Evolutionary conservation across 208 protist species (phyloP).

Genomic region (Leishmania martiniquensis): DNA sequence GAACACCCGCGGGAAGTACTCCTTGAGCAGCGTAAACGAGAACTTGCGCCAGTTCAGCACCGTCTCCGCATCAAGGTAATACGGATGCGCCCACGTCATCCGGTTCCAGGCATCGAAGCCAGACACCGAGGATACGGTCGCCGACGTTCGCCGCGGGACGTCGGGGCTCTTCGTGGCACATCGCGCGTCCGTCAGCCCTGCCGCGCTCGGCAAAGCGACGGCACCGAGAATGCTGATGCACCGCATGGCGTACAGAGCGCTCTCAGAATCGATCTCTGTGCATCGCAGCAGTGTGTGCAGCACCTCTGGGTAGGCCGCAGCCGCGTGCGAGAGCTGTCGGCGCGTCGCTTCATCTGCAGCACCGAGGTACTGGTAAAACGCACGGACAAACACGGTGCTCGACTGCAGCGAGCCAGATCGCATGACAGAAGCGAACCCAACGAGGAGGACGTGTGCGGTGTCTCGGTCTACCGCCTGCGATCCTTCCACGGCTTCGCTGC

Average conservation of each 20-base stretch:
- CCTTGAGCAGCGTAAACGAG: constrained; percentile 57
- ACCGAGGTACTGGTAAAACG: constrained; percentile 69
- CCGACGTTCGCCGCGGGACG: background rate
- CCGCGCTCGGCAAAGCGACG: constrained; percentile 29
- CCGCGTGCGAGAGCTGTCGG: constrained; percentile 58
- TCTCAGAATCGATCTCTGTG: constrained; percentile 37
- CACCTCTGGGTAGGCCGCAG: constrained; percentile 42
- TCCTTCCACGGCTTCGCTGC: background rate
- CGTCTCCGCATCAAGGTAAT: constrained; percentile 38
- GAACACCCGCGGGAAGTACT: constrained; percentile 76
- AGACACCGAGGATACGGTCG: background rate
- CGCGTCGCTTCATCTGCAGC: constrained; percentile 33
- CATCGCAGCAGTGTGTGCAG: constrained; percentile 72
- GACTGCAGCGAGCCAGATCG: constrained; percentile 73
- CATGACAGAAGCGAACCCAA: constrained; percentile 75
- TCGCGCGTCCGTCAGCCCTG: background rate
- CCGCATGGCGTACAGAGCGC: constrained; percentile 58
- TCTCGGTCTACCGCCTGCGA: background rate
- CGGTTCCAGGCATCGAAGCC: background rate
- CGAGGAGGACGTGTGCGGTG: constrained; percentile 13
- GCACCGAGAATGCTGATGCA: constrained; percentile 84
- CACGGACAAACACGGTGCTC: constrained; percentile 75
- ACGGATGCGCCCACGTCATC: constrained; percentile 7
- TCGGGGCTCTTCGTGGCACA: background rate
- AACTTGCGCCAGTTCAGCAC: constrained; percentile 76